Evolutionary conservation across 2,329 filamentous ascomycete genomes (phyloP).

Genomic region (Beauveria medogensis): DNA sequence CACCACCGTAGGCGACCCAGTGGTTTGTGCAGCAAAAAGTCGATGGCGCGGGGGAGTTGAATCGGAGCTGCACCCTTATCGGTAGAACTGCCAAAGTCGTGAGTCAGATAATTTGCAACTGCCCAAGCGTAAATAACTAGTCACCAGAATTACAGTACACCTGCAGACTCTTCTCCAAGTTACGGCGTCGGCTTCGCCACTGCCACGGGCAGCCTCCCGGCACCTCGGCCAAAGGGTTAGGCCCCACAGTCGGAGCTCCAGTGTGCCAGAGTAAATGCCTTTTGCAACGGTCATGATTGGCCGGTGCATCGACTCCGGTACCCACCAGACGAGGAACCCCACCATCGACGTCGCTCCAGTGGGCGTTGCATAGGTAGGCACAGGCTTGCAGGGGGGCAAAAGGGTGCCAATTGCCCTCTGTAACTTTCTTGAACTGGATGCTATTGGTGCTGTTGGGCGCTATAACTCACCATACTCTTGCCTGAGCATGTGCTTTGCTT

Average conservation of each 20-base stretch:
- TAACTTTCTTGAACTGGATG: neutral
- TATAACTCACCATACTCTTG: neutral
- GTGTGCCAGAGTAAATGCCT: neutral
- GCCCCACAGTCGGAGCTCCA: neutral
- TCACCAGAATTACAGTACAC: no score
- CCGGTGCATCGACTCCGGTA: neutral
- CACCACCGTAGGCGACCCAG: neutral
- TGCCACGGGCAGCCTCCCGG: neutral
- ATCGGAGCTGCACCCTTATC: neutral
- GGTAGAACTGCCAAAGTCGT: no score
- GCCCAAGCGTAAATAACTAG: neutral
- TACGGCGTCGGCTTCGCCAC: neutral
- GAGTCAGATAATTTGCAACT: neutral
- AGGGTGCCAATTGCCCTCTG: neutral
- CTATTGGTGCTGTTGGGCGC: neutral
- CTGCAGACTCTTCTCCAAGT: neutral
- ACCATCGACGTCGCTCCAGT: neutral
- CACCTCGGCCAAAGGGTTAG: slow-evolving; percentile 6
- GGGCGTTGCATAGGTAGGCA: neutral
- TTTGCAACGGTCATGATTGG: neutral
- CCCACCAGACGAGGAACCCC: neutral
- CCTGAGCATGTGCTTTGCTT: slow-evolving; percentile 8
- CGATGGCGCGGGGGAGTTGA: slow-evolving; percentile 1
- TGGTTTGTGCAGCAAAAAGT: neutral
- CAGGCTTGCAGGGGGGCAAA: neutral